Evolutionary conservation across 352 stramenopile genomes (phyloP).

Genomic region (Chrysophaeum taylorii): DNA sequence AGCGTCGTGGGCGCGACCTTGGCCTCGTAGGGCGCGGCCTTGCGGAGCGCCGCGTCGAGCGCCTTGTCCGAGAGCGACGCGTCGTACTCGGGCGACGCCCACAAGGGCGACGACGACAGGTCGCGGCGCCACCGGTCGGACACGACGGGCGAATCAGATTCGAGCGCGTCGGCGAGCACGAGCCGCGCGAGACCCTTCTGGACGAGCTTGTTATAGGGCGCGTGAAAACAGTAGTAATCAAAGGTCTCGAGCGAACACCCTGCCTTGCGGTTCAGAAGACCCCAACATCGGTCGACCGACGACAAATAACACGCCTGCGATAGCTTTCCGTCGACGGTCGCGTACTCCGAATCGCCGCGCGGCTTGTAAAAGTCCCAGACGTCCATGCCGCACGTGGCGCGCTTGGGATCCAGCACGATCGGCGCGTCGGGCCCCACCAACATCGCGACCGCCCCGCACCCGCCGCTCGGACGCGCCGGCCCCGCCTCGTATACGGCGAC

Average conservation of each 20-base stretch:
- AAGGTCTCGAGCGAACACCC: constrained; percentile 52
- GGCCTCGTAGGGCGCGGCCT: constrained; percentile 58
- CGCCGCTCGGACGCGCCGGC: constrained; percentile 51
- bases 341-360: constrained; percentile 78
- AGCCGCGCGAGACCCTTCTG: constrained; percentile 87
- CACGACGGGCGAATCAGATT: not conserved
- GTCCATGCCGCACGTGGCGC: constrained; percentile 76
- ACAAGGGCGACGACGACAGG: not conserved
- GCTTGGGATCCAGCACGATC: constrained; percentile 67
- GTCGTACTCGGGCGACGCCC: constrained; percentile 8
- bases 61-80: constrained; percentile 32
- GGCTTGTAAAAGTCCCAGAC: constrained; percentile 99
- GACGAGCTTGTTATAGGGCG: constrained; percentile 97
- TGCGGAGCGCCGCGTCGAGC: constrained; percentile 71
- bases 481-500: constrained; percentile 89
- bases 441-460: constrained; percentile 82
- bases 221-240: constrained; percentile 91
- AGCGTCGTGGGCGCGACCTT: constrained; percentile 69
- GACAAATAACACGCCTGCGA: constrained; percentile 88
- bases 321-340: constrained; percentile 80
- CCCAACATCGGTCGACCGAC: constrained; percentile 50
- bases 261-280: constrained; percentile 11
- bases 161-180: constrained; percentile 51
- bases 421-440: constrained; percentile 87
- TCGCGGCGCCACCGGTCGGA: not conserved